These are phyloP conservation scores for Boletus huronensis DNA, from an alignment of 768 basidiomycete species.

Conservation along the genomic window DNA sequence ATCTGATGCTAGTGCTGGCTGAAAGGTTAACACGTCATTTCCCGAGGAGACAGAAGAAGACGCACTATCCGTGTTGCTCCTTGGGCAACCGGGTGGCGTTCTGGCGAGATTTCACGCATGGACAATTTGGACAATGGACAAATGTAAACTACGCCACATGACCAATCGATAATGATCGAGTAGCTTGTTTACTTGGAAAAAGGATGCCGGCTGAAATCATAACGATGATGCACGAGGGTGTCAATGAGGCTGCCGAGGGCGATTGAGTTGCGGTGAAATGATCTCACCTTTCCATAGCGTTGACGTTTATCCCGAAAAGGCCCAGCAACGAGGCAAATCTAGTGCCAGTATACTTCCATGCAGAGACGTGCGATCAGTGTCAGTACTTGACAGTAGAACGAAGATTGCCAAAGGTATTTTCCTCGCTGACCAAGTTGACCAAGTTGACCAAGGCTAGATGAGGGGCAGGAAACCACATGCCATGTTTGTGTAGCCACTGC, in stretches of 20 bases:
- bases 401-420: neutral
- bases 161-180: slow-evolving; percentile 7
- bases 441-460: neutral
- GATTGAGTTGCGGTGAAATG: slow-evolving; percentile 11
- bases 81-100: slow-evolving; percentile 15
- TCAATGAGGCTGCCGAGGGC: neutral
- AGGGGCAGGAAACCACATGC: neutral
- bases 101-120: slow-evolving; percentile 3
- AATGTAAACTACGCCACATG: slow-evolving; percentile 16
- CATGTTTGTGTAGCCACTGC: slow-evolving; percentile 1
- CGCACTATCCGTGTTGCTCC: neutral
- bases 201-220: slow-evolving; percentile 1
- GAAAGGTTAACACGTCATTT: slow-evolving; percentile 5
- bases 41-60: slow-evolving; percentile 14
- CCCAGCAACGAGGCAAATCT: slow-evolving; percentile 1
- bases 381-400: neutral
- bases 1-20: slow-evolving; percentile 4
- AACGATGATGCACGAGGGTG: slow-evolving; percentile 1
- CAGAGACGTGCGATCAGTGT: slow-evolving; percentile 2
- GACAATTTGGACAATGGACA: neutral
- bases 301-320: slow-evolving; percentile 1
- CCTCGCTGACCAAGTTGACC: neutral
- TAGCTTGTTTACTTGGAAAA: slow-evolving; percentile 2
- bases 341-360: neutral
- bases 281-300: slow-evolving; percentile 6